These are phyloP conservation scores for Cladosporium sp. DNA, from an alignment of 2,329 filamentous ascomycete species.

Conservation along the genomic window DNA sequence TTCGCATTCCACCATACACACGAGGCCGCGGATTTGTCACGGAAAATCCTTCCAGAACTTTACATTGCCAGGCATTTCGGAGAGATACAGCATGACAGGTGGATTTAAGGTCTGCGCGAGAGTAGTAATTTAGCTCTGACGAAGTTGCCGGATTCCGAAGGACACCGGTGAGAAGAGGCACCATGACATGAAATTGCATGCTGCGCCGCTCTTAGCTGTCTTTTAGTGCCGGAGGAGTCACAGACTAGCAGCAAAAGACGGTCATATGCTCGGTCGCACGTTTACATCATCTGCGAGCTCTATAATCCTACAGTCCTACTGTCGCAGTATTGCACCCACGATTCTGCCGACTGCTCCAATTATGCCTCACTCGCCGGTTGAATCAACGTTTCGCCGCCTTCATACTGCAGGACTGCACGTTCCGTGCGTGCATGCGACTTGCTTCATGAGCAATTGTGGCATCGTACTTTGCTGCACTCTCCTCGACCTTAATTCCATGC, in stretches of 20 bases:
- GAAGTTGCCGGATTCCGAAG: not conserved
- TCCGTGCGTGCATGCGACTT: not conserved
- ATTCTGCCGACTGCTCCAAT: not conserved
- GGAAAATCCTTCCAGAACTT: not conserved
- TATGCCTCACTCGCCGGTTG: not conserved
- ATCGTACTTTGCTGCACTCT: not conserved
- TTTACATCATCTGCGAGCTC: not conserved
- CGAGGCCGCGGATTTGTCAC: not conserved
- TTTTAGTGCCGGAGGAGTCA: not conserved
- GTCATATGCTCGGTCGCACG: not conserved
- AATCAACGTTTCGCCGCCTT: not conserved
- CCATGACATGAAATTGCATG: not conserved
- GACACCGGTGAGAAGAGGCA: not conserved
- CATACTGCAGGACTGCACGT: not conserved
- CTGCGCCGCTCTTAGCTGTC: not conserved
- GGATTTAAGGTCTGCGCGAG: not conserved
- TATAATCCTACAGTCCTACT: not conserved
- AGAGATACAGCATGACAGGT: not conserved
- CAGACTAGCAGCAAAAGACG: not conserved
- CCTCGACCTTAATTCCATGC: not conserved
- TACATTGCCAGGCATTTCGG: not conserved
- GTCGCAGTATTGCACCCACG: not conserved
- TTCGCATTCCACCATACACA: not conserved
- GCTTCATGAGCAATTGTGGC: not conserved
- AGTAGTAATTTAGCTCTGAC: not conserved